phyloP scores from a whole-genome alignment of 495 filamentous ascomycete genomes.

The Neurospora sp. region DNA sequence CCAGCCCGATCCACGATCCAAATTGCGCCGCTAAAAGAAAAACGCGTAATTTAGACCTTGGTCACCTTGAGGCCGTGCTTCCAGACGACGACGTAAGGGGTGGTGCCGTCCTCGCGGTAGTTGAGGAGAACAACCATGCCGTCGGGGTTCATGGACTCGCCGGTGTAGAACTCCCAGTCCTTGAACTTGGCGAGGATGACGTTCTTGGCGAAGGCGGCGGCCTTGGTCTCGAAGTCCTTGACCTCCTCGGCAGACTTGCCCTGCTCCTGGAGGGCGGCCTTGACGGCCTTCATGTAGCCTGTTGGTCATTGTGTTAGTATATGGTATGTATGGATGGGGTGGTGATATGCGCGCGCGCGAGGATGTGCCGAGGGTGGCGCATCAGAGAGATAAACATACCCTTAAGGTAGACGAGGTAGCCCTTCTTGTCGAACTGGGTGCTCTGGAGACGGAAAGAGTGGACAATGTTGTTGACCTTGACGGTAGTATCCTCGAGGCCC shows the following conservation, averaged over 20 bases:
- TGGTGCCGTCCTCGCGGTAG: conserved; percentile 92
- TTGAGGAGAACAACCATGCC: conserved; percentile 95
- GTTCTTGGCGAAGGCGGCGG: conserved; percentile 59
- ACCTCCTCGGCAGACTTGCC: conserved; percentile 54
- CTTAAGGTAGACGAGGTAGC: conserved; percentile 72
- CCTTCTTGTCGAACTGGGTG: conserved; percentile 76
- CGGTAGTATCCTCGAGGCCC: conserved; percentile 50
- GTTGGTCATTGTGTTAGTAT: background rate
- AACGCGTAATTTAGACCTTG: conserved; percentile 65
- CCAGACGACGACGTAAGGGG: conserved; percentile 85
- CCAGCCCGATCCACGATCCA: background rate
- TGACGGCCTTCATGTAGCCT: conserved; percentile 89
- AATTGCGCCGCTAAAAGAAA: background rate
- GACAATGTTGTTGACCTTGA: conserved; percentile 89
- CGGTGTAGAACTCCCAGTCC: conserved; percentile 90
- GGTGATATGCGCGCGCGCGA: background rate
- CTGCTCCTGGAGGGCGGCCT: conserved; percentile 52
- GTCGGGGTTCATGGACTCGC: conserved; percentile 81
- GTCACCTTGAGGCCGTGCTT: conserved; percentile 84
- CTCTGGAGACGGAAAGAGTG: conserved; percentile 80
- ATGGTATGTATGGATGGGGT: background rate
- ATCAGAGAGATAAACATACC: conserved; percentile 31
- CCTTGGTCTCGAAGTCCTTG: conserved; percentile 66
- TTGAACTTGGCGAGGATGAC: conserved; percentile 79
- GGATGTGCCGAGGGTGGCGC: too few relatives aligned